Evolutionary conservation across 2,329 filamentous ascomycete genomes (phyloP), one percentile per base, ranked within the genome.

Genomic region (Pseudogymnoascus sp.): DNA sequence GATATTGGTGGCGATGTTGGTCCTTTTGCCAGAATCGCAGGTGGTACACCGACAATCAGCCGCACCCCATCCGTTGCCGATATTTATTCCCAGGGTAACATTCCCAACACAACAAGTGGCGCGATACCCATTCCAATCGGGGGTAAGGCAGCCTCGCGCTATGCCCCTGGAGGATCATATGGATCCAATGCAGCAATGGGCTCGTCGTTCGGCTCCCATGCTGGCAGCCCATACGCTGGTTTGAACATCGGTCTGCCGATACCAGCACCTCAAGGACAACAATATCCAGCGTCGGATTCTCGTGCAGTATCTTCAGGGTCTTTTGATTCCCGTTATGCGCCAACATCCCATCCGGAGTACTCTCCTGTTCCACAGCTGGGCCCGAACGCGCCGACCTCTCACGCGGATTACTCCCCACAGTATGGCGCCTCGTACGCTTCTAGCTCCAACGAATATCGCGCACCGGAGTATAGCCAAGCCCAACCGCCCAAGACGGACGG

Each of bases 11-110:
- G 73, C 18, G 88, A 90, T 63, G 74, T 82, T 59, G 90, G 92
- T 0, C 92, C 91, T 1, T 97, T 99, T 72, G 87, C 89, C 6
- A 88, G 88, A 60, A 85, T 97, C 59, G 81, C 88, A 28, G 85
- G 88, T n/a, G 85, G 86, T 30, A 89, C 88, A 2, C 88, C 89
- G 6, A 88, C 83, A 2, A 82, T 92, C 63, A 92, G 88, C 70
- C 83, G 88, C 41, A 85, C 87, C 2, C 86, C 88, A 3, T 94
- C 89, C 4, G 85, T 82, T 67, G 85, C 90, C 50, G 92, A 97
- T 66, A 75, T 89, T 5, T 95, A 69, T 30, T 30, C 33, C 20
- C 57, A 58, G 9, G 35, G 35, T 14, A 37, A 58, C 63, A 70
- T 71, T 61, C 65, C 70, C 63, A 70, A 67, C 60, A 72, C 66